phyloP scores from a whole-genome alignment of 1,284 basidiomycete genomes.

The Ganoderma meredithae region DNA sequence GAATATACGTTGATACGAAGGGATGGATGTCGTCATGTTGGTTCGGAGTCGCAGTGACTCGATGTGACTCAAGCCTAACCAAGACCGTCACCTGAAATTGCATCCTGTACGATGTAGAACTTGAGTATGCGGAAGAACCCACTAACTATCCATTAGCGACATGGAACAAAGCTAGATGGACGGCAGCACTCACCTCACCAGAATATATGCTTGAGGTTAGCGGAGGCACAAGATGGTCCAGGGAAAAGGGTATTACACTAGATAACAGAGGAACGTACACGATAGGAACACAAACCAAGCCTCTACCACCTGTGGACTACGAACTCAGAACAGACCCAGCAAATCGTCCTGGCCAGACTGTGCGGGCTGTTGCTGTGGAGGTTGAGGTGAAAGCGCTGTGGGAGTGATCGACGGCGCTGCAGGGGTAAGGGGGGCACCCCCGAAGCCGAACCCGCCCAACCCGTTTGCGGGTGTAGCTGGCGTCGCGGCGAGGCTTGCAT shows the following conservation, averaged over 20 bases:
- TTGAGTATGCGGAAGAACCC: not conserved
- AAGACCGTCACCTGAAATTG: not conserved
- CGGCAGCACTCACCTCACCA: not conserved
- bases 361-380: constrained; percentile 40
- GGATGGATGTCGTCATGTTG: not conserved
- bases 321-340: constrained; percentile 42
- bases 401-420: constrained; percentile 30
- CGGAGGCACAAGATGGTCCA: not conserved
- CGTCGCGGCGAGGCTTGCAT: constrained; percentile 43
- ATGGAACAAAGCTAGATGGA: not conserved
- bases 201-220: too few species aligned
- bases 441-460: constrained; percentile 40
- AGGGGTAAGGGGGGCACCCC: constrained; percentile 22
- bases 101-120: not conserved
- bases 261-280: constrained; percentile 9
- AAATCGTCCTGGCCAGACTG: constrained; percentile 53
- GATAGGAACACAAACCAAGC: constrained; percentile 1
- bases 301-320: not conserved
- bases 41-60: not conserved
- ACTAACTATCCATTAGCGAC: not conserved
- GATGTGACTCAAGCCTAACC: not conserved
- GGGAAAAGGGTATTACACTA: constrained; percentile 10
- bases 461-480: constrained; percentile 30
- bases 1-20: not conserved
- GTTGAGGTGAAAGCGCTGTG: constrained; percentile 27